These are phyloP conservation scores for Colletotrichum sp. DNA, from an alignment of 2,329 filamentous ascomycete species.

Conservation along the genomic window DNA sequence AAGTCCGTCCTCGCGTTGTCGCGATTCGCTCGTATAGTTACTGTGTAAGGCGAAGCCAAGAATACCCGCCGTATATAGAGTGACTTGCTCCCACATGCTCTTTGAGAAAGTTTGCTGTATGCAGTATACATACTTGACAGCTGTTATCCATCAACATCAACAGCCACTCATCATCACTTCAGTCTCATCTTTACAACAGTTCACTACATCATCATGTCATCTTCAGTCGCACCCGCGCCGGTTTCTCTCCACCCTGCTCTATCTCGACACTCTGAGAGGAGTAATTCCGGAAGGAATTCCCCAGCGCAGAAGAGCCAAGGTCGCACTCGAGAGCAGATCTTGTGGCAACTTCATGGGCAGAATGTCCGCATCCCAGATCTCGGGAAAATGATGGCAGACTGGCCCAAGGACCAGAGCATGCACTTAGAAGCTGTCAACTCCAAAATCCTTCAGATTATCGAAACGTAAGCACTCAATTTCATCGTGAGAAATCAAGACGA, in stretches of 20 bases:
- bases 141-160: not conserved
- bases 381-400: not conserved
- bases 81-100: not conserved
- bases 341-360: slow-evolving; percentile 8
- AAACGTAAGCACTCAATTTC: not conserved
- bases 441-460: slow-evolving; percentile 3
- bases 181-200: not conserved
- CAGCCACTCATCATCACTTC: not conserved
- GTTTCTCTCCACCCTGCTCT: not conserved
- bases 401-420: not conserved
- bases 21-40: not conserved
- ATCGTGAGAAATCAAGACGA: not conserved
- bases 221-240: not conserved
- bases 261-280: not conserved
- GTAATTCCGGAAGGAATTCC: not conserved
- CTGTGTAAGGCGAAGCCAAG: not conserved
- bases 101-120: not conserved
- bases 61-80: not conserved
- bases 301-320: not conserved
- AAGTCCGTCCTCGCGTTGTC: not conserved
- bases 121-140: not conserved
- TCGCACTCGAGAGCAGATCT: not conserved
- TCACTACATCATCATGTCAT: not conserved
- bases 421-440: not conserved
- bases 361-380: slow-evolving; percentile 3